phyloP scores from a whole-genome alignment of 495 filamentous ascomycete genomes.

The Acidiella bohemica region DNA sequence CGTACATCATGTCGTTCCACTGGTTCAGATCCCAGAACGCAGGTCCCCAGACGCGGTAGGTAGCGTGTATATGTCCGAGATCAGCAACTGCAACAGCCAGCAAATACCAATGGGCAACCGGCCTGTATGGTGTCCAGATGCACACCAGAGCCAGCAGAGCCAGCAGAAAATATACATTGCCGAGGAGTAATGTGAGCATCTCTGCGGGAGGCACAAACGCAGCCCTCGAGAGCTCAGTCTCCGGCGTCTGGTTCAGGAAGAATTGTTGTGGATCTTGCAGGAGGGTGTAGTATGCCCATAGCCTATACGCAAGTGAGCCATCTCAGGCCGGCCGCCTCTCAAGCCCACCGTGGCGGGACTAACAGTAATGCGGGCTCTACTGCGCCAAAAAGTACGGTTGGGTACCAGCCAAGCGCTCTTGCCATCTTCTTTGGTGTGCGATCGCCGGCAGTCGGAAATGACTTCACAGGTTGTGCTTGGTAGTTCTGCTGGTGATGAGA shows the following conservation, averaged over 20 bases:
- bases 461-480: too few relatives aligned
- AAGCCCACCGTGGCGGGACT: too few relatives aligned
- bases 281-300: not conserved
- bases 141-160: not conserved
- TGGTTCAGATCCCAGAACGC: not conserved
- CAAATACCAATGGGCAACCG: not conserved
- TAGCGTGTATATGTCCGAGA: conserved; percentile 3
- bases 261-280: not conserved
- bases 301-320: not conserved
- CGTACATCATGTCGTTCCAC: conserved; percentile 8
- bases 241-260: not conserved
- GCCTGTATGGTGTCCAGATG: conserved; percentile 2
- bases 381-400: not conserved
- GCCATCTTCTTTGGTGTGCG: too few relatives aligned
- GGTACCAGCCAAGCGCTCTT: not conserved
- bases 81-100: not conserved
- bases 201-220: not conserved
- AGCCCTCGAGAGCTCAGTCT: not conserved
- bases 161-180: conserved; percentile 1
- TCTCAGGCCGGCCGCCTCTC: too few relatives aligned
- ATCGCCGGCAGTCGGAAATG: too few relatives aligned
- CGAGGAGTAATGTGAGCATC: not conserved
- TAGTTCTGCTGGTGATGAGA: too few relatives aligned
- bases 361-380: conserved; percentile 2
- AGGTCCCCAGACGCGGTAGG: not conserved